These are phyloP conservation scores for Mrakia blollopis DNA, from an alignment of 768 basidiomycete genomes.

Conservation along the genomic window DNA sequence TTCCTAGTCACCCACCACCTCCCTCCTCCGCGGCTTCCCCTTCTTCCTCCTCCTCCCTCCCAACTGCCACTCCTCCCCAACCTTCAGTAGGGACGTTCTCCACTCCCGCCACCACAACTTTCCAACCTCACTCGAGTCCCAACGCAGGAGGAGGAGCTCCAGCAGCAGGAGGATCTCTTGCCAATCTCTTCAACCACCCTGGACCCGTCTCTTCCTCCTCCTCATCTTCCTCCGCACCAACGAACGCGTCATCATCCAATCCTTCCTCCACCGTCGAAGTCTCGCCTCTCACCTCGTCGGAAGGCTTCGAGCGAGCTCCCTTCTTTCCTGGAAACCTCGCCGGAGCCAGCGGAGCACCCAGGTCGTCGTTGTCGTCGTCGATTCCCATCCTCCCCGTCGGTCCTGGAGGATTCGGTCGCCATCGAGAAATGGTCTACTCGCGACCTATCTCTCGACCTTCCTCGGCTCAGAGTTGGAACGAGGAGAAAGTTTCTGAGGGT, in stretches of 20 bases:
- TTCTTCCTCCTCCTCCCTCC: not conserved
- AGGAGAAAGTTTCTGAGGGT: not conserved
- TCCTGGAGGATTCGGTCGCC: slow-evolving; percentile 25
- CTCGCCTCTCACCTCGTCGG: not conserved
- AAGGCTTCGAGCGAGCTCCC: not conserved
- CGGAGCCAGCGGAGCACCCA: not conserved
- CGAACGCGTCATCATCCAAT: not conserved
- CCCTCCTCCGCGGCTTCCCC: not conserved
- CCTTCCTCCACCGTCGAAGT: not conserved
- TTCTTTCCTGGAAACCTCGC: not conserved
- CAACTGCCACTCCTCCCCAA: not conserved
- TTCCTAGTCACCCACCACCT: not conserved
- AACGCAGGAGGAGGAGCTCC: not conserved
- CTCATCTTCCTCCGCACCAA: not conserved
- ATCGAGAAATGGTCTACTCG: slow-evolving; percentile 22
- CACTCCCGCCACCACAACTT: not conserved
- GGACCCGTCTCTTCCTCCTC: not conserved
- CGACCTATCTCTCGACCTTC: slow-evolving; percentile 13
- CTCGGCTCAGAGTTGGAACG: slow-evolving; percentile 24
- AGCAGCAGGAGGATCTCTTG: not conserved
- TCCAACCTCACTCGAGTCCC: not conserved
- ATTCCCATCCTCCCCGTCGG: slow-evolving; percentile 16
- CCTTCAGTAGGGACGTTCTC: not conserved
- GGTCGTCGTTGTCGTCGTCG: not conserved
- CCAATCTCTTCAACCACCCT: not conserved